Conservation (phyloP, 2,329 filamentous ascomycete species). For the Lachnellula subtilissima region DNA sequence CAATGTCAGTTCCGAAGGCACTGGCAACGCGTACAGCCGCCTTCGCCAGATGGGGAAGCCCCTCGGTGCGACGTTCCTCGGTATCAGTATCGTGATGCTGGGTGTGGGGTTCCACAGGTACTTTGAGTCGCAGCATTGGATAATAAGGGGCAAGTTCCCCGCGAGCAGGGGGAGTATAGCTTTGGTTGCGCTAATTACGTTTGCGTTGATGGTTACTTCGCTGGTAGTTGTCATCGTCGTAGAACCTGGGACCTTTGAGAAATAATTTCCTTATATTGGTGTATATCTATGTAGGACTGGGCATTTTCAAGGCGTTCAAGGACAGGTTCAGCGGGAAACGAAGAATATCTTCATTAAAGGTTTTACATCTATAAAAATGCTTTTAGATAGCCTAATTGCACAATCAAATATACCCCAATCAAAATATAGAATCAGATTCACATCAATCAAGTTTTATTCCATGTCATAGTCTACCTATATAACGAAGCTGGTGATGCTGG, state of each 20-base stretch:
- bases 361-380: too few species aligned
- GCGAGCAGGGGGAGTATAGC: conserved; percentile 72
- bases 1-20: conserved; percentile 50
- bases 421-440: too few species aligned
- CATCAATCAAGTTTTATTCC: too few species aligned
- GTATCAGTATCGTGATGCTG: conserved; percentile 68
- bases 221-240: conserved; percentile 56
- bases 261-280: background rate
- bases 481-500: too few species aligned
- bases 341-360: too few species aligned
- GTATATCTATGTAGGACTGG: too few species aligned
- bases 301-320: too few species aligned
- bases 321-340: too few species aligned
- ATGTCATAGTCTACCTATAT: too few species aligned
- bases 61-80: conserved; percentile 71
- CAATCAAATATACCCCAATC: too few species aligned
- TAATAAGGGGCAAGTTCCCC: conserved; percentile 75
- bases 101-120: conserved; percentile 75
- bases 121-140: conserved; percentile 73
- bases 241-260: conserved; percentile 34
- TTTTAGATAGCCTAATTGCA: too few species aligned
- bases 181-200: conserved; percentile 60
- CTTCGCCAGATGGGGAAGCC: conserved; percentile 66
- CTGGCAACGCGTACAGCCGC: conserved; percentile 33
- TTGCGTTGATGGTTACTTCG: conserved; percentile 56